phyloP scores from a whole-genome alignment of 129 eudicot species.

The Lonicera japonica region DNA sequence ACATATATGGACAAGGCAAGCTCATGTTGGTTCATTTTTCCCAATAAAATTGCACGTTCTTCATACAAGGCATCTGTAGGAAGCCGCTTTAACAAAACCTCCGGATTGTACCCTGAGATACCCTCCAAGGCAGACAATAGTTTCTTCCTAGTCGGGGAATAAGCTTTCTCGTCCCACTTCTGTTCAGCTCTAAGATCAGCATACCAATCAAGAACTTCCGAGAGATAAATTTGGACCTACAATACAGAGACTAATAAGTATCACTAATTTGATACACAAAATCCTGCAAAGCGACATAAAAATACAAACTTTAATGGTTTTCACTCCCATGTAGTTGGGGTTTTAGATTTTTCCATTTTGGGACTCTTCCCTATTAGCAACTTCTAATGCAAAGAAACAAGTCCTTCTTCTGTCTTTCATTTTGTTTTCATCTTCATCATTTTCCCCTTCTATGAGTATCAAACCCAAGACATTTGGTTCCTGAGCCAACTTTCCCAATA shows the following conservation, averaged over 20 bases:
- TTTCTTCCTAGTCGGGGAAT: conserved; percentile 76
- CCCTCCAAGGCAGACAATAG: conserved; percentile 78
- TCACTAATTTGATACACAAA: neutral
- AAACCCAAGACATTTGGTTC: too few species aligned
- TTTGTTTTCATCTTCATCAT: too few species aligned
- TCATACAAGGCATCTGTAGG: conserved; percentile 84
- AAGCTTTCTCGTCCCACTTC: conserved; percentile 84
- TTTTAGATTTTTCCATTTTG: too few species aligned
- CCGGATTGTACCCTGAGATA: conserved; percentile 83
- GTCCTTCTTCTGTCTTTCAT: too few species aligned
- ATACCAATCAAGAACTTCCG: conserved; percentile 93
- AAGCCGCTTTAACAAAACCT: conserved; percentile 65
- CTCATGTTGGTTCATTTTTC: conserved; percentile 96
- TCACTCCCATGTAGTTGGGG: too few species aligned
- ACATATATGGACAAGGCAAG: conserved; percentile 90
- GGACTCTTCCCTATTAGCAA: too few species aligned
- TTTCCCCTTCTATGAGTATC: too few species aligned
- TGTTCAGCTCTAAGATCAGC: conserved; percentile 60
- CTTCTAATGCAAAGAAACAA: too few species aligned
- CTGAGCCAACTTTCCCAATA: too few species aligned
- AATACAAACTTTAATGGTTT: neutral
- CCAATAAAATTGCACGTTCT: conserved; percentile 87
- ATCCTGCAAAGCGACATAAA: neutral
- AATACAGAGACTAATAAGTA: conserved; percentile 18
- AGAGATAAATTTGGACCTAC: conserved; percentile 91